Percentiles rank a stretch among this genome's conserved stretches.
phyloP scores from a whole-genome alignment of 192 early-diverging fungal genomes.

The Gonapodya prolifera region DNA sequence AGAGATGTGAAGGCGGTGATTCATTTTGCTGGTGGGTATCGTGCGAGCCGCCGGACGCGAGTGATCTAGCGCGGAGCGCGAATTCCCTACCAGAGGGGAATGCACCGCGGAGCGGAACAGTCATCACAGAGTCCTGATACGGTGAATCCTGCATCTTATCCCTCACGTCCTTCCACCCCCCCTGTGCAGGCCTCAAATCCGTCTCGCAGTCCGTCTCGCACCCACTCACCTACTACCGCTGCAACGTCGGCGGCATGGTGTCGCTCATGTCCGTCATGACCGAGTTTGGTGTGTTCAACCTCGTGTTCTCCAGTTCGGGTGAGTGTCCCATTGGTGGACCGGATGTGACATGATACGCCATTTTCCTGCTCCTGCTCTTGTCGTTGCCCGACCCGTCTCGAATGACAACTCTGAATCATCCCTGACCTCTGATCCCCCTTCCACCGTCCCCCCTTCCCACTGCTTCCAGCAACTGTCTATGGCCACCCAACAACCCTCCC shows the following conservation, averaged over 20 bases:
- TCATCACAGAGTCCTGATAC: too few species aligned
- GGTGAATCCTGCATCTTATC: not conserved
- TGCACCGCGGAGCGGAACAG: too few species aligned
- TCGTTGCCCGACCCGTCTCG: too few species aligned
- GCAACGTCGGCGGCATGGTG: slow-evolving; percentile 12
- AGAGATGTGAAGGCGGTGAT: slow-evolving; percentile 6
- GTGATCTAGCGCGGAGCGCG: slow-evolving; percentile 8
- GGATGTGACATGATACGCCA: too few species aligned
- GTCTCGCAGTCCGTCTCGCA: not conserved
- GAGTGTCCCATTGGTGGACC: too few species aligned
- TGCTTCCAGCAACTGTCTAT: slow-evolving; percentile 6
- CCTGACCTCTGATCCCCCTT: too few species aligned
- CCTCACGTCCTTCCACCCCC: slow-evolving; percentile 5
- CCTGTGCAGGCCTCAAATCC: not conserved
- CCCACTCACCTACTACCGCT: slow-evolving; percentile 8
- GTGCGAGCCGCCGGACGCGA: not conserved
- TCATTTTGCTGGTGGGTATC: not conserved
- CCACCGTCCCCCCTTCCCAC: too few species aligned
- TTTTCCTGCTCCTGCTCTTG: slow-evolving; percentile 73
- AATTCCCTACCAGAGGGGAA: too few species aligned
- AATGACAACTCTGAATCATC: too few species aligned
- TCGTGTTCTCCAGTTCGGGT: slow-evolving; percentile 7
- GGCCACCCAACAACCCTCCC: slow-evolving; percentile 3
- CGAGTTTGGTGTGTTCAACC: slow-evolving; percentile 2
- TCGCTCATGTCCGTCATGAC: slow-evolving; percentile 7